Base-by-base conservation (phyloP, 257 asterid genomes). In the Perilla frutescens region DNA sequence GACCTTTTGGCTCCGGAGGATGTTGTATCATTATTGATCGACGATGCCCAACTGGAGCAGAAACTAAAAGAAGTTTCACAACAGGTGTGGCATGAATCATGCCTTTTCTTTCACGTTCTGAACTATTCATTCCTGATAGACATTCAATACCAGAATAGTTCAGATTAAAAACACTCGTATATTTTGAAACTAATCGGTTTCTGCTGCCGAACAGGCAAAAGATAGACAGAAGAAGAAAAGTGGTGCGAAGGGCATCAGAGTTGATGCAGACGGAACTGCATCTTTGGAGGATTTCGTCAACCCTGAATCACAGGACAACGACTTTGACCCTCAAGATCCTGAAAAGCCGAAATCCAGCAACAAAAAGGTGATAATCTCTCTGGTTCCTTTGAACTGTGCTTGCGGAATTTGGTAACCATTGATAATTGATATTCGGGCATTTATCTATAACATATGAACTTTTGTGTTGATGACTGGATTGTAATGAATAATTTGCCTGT, bases 1-100 rank as follows among this genome's bases (percentile, higher is more conserved):
- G 99, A 94, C 55, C 91, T 91, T 72, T 79, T 91, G 86, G 97
- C 97, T 76, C 97, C 97, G n/a, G 99, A 94, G 79, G 96, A 90
- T 79, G 97, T 94, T 15, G 91, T 94, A 6, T 91, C 99, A 9
- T 86, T 94, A 77, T 71, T 91, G 77, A 89, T 94, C 57, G 99
- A 94, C 68, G 99, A 94, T 81, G 86, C 96, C 45, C 99, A 87
- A 47, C 77, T 94, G 82, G 99, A 94, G 80, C 96, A 91, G 84
- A 94, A 94, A 81, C 80, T 91, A 32, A 94, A 91, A 84, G 85
- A 91, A 84, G 96, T 88, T 79, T 96, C 99, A 4, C 90, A 87
- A 70, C 97, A 94, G 99, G 99, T 94, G 63, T 43, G 75, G 39
- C 48, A 4, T 57, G 39, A 55, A 63, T 54, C 20, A 41, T 7